These are phyloP conservation scores for Rosellinia necatrix DNA, from an alignment of 2,329 filamentous ascomycete genomes.

Conservation along the genomic window DNA sequence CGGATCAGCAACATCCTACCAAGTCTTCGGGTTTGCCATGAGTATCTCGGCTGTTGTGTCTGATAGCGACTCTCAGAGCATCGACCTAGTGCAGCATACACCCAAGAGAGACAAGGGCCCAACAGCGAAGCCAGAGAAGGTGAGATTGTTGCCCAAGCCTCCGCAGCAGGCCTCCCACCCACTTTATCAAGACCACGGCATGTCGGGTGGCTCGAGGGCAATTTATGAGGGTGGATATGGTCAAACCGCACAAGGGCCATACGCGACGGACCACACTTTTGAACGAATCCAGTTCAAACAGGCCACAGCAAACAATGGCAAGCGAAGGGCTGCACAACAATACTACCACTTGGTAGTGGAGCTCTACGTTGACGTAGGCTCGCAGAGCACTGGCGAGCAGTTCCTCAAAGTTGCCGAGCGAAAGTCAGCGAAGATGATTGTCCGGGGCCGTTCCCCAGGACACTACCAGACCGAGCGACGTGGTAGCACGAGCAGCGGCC, in stretches of 20 bases:
- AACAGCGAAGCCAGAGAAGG: slow-evolving; percentile 71
- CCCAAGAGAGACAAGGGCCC: slow-evolving; percentile 90
- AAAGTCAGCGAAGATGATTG: slow-evolving; percentile 81
- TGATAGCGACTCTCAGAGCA: slow-evolving; percentile 72
- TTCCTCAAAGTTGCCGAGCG: slow-evolving; percentile 74
- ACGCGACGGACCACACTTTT: slow-evolving; percentile 66
- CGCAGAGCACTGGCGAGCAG: slow-evolving; percentile 49
- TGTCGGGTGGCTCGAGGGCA: slow-evolving; percentile 42
- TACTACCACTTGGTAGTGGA: slow-evolving; percentile 92
- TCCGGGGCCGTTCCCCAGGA: slow-evolving; percentile 81
- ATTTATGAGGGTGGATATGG: slow-evolving; percentile 49
- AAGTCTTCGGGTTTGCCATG: slow-evolving; percentile 78
- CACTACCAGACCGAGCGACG: slow-evolving; percentile 76
- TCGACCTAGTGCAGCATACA: slow-evolving; percentile 88
- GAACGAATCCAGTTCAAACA: slow-evolving; percentile 95
- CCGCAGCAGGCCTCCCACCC: slow-evolving; percentile 55
- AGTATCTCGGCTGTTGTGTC: slow-evolving; percentile 83
- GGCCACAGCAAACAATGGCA: slow-evolving; percentile 92
- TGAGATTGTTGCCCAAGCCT: slow-evolving; percentile 69
- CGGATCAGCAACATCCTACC: slow-evolving; percentile 60
- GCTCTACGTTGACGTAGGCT: slow-evolving; percentile 71
- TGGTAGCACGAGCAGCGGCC: slow-evolving; percentile 70
- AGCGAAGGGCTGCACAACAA: slow-evolving; percentile 85
- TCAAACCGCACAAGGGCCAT: slow-evolving; percentile 43
- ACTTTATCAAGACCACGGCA: slow-evolving; percentile 48